Base-by-base conservation (phyloP, 2,329 filamentous ascomycete species). In the Botryotinia narcissicola region DNA sequence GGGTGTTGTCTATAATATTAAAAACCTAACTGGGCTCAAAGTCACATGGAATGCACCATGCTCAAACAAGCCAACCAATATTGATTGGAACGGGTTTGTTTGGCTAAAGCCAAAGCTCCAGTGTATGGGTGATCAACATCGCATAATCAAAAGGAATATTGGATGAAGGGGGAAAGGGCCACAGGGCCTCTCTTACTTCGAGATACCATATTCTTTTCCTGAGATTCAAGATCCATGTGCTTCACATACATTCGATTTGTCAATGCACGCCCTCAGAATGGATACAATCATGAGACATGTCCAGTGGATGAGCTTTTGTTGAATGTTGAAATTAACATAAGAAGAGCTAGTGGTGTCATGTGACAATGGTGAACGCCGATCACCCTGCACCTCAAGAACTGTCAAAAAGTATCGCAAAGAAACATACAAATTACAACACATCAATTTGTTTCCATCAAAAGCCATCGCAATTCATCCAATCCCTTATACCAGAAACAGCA, bases 211-310 rank as follows among this genome's bases (percentile, higher is more conserved):
- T 48, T 25, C 20, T 48, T 4, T 48, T 48, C 8, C 9, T 22
- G 10, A 48, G 8, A 10, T 10, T 12, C 46, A 48, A 3, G 12
- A 4, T 48, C 46, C 12, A 4, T 48, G 4, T 25, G 22, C 46
- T 0, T 2, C 12, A 12, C 4, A n/a, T 9, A 48, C 9, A 0
- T 0, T 48, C 9, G 0, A 51, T 51, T 10, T 51, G 5, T 54
- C 3, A 12, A 29, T 6, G 7, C n/a, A 2, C 2, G 12, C 1
- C 14, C 7, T 16, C 25, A 54, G 25, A 8, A 54, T n/a, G n/a
- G 25, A 51, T 25, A 51, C 10, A 51, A 25, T 14, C 6, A 51
- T 51, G 10, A 51, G 46, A 51, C 10, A 51, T 51, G 1, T 51
- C 9, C 10, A 14, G 46, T 25, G 22, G 25, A 25, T 4, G 10